Base-by-base conservation (phyloP, 1,284 basidiomycete species). In the Tilletia setariae region DNA sequence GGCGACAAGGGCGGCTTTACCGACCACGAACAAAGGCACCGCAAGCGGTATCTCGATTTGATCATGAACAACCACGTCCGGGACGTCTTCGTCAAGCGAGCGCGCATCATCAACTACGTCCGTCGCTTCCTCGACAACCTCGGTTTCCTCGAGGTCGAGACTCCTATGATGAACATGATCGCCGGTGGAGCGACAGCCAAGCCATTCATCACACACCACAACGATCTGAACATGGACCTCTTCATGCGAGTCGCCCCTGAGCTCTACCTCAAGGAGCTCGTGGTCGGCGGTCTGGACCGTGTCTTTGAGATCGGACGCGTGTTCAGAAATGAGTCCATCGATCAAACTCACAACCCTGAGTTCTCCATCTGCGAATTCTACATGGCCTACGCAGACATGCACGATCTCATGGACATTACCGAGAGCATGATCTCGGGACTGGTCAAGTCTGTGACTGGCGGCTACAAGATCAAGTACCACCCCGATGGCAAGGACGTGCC, bases 331-430 rank as follows among this genome's bases (percentile, higher is more conserved):
- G 96, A 99, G 84, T 92, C 94, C 65, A 99, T 99, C 83, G 96
- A 99, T 85, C 86, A 98, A 79, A 99, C 95, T 44, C 79, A 81
- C 76, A 76, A 80, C 76, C 82, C 82, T 40, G 80, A 82, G 70
- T 83, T 83, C 67, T 93, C 93, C 23, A 96, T 98, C 84, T 98
- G 95, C 87, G 95, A 99, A 86, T 98, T 99, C 85, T 98, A 98
- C 84, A 98, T 99, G 95, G 95, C 95, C 32, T 98, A 98, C 82
- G 95, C 95, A 72, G 95, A 98, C 84, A 96, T 97, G 93, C 92
- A 94, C 86, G 96, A 98, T 83, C 74, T 98, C 71, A 98, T 98
- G 95, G 94, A 98, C 69, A 88, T 98, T 74, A 99, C 95, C 44
- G 96, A 99, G 85, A 85, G 86, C 62, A 87, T 99, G 86, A 84